phyloP scores from a whole-genome alignment of 2,329 filamentous ascomycete genomes.

The Neonectria sp. region DNA sequence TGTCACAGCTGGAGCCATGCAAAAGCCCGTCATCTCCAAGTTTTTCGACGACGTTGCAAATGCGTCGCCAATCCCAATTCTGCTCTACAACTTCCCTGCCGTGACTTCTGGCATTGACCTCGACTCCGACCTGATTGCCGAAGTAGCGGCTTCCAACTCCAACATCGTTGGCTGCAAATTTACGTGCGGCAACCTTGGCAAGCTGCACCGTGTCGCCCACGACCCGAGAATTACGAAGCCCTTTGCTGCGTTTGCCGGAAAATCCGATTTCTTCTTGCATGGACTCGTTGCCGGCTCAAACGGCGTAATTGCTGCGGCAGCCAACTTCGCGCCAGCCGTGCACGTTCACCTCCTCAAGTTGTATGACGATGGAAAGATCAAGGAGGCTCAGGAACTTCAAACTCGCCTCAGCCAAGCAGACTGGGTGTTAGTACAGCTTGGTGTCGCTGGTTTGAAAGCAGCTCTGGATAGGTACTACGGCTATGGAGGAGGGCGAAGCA shows the following conservation, averaged over 20 bases:
- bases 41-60: slow-evolving; percentile 72
- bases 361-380: slow-evolving; percentile 25
- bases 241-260: slow-evolving; percentile 23
- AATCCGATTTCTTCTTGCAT: slow-evolving; percentile 28
- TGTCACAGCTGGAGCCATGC: slow-evolving; percentile 34
- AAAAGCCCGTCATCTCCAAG: slow-evolving; percentile 70
- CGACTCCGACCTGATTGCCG: slow-evolving; percentile 67
- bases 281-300: slow-evolving; percentile 25
- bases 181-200: slow-evolving; percentile 23
- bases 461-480: slow-evolving; percentile 20
- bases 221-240: slow-evolving; percentile 5
- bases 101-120: slow-evolving; percentile 73
- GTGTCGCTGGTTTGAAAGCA: slow-evolving; percentile 21
- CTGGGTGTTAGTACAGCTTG: slow-evolving; percentile 22
- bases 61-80: slow-evolving; percentile 69
- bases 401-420: slow-evolving; percentile 19
- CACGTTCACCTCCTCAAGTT: slow-evolving; percentile 25
- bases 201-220: slow-evolving; percentile 25
- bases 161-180: slow-evolving; percentile 32
- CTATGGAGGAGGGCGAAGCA: slow-evolving; percentile 25
- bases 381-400: slow-evolving; percentile 22
- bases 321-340: slow-evolving; percentile 17
- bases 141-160: slow-evolving; percentile 17
- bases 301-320: slow-evolving; percentile 23
- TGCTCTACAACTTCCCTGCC: slow-evolving; percentile 77